Conservation (phyloP, 1,284 basidiomycete species). For the Sutorius eximius region DNA sequence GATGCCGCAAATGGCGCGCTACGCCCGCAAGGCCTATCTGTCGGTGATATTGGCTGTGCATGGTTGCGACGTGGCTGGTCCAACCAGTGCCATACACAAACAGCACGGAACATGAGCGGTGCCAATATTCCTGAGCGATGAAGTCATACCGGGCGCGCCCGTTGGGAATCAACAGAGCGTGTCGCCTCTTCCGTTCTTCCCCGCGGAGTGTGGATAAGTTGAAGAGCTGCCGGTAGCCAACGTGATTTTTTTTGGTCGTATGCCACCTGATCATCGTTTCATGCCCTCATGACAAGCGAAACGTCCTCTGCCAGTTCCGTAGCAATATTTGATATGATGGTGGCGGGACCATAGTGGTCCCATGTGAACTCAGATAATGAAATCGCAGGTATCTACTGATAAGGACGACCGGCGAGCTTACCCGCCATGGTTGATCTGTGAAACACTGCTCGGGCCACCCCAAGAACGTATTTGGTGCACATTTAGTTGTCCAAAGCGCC, state of each 20-base stretch:
- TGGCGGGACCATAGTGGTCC: neutral
- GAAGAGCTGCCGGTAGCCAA: neutral
- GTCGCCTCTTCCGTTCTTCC: neutral
- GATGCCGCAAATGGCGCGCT: neutral
- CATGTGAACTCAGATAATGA: neutral
- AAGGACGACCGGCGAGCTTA: neutral
- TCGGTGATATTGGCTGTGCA: neutral
- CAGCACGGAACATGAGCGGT: neutral
- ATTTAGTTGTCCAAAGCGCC: neutral
- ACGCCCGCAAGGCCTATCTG: neutral
- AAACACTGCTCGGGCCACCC: neutral
- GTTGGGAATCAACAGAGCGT: neutral
- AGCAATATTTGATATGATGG: no score
- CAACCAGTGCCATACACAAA: no score
- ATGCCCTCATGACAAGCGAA: no score
- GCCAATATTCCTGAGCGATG: neutral
- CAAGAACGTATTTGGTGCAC: neutral
- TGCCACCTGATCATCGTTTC: neutral
- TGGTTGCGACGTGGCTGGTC: neutral
- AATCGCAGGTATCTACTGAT: neutral
- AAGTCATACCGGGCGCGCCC: neutral
- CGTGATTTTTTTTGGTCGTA: neutral
- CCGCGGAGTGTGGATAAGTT: neutral
- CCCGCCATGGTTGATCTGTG: neutral
- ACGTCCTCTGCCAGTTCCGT: no score